Conservation (phyloP, 305 asterid genomes). For the Salvia sclarea region DNA sequence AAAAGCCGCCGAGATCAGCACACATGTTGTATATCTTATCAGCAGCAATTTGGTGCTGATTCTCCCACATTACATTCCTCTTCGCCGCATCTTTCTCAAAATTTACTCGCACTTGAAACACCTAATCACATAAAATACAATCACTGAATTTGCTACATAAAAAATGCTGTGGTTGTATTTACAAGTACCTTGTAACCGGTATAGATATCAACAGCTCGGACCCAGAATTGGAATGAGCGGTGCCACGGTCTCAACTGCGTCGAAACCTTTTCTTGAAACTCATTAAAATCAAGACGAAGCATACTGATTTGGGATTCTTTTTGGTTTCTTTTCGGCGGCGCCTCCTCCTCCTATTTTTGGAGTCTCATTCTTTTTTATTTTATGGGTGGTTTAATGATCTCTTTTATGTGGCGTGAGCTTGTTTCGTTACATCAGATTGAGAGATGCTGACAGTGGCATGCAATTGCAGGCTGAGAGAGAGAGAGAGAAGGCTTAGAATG, state of each 20-base stretch:
- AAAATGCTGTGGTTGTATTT: too few relatives aligned
- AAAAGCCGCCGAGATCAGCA: slow-evolving; percentile 92
- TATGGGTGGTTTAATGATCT: not conserved
- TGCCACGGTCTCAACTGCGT: slow-evolving; percentile 72
- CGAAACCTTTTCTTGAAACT: slow-evolving; percentile 64
- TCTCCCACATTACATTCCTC: slow-evolving; percentile 93
- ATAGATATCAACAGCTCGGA: slow-evolving; percentile 80
- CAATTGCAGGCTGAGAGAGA: not conserved
- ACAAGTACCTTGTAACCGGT: slow-evolving; percentile 82
- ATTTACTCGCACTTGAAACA: slow-evolving; percentile 72
- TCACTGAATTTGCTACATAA: not conserved
- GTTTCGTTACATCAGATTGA: not conserved
- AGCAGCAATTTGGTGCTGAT: slow-evolving; percentile 86
- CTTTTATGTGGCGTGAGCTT: not conserved
- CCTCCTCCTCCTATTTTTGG: not conserved
- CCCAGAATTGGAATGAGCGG: slow-evolving; percentile 95
- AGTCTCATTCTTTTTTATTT: too few relatives aligned
- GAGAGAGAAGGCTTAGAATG: not conserved
- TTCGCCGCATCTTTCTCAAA: slow-evolving; percentile 69
- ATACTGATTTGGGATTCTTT: slow-evolving; percentile 24
- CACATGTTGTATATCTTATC: slow-evolving; percentile 90
- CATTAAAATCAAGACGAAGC: slow-evolving; percentile 55
- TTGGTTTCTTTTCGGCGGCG: not conserved
- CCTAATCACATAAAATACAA: slow-evolving; percentile 45
- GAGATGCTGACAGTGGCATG: slow-evolving; percentile 1